A percentile compares a stretch with the other conserved stretches of the same genome.
Evolutionary conservation across 2,329 filamentous ascomycete genomes (phyloP).

Genomic region (Colletotrichum cuscutae): DNA sequence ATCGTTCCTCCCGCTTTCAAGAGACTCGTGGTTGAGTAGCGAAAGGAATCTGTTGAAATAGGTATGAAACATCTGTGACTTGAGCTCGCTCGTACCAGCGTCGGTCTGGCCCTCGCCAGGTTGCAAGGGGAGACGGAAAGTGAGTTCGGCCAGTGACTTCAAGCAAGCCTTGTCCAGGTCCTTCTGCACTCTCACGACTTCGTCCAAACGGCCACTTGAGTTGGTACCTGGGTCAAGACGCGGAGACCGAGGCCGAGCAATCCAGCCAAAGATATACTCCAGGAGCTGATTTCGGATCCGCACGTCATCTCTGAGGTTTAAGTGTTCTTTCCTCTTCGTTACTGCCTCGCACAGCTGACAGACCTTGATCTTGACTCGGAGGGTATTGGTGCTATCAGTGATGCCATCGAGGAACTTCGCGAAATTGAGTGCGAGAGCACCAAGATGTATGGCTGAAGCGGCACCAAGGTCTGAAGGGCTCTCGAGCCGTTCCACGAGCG

Average conservation of each 20-base stretch:
- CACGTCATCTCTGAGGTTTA: conserved; percentile 76
- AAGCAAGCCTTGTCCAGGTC: conserved; percentile 75
- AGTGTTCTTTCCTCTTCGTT: conserved; percentile 73
- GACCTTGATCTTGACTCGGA: conserved; percentile 75
- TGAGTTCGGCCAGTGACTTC: conserved; percentile 72
- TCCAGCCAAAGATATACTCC: conserved; percentile 76
- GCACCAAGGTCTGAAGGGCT: conserved; percentile 71
- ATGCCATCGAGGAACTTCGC: conserved; percentile 73
- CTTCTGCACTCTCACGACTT: conserved; percentile 66
- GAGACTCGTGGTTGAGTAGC: conserved; percentile 68
- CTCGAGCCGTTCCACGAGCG: conserved; percentile 72
- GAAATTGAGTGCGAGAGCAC: conserved; percentile 71
- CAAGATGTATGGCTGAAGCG: conserved; percentile 72
- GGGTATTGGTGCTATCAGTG: conserved; percentile 63
- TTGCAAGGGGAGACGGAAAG: conserved; percentile 73
- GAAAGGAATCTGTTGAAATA: conserved; percentile 78
- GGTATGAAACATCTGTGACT: conserved; percentile 77
- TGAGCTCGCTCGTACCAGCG: conserved; percentile 73
- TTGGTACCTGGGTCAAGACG: conserved; percentile 51
- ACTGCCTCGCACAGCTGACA: conserved; percentile 75
- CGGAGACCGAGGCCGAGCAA: conserved; percentile 68
- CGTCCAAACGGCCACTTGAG: conserved; percentile 62
- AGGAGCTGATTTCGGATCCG: conserved; percentile 75
- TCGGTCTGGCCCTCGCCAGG: conserved; percentile 73
- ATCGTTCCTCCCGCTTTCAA: conserved; percentile 57